Percentiles rank a stretch among this genome's conserved stretches.
Evolutionary conservation across 805 yeast species (phyloP).

Genomic region (Zygosaccharomyces siamensis): DNA sequence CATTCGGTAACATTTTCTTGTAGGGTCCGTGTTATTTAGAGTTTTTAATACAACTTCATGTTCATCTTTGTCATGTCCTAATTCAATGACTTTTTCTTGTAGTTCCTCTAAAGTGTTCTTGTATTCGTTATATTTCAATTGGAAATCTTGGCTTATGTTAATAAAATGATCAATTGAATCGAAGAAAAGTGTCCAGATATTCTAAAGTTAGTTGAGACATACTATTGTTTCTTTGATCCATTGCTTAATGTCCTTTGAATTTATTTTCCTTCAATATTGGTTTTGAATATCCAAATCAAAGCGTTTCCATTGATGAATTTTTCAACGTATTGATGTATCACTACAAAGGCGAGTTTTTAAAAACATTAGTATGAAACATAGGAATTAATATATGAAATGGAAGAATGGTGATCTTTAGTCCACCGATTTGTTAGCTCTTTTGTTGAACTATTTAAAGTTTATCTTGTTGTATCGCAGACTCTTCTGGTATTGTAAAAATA

Average conservation of each 20-base stretch:
- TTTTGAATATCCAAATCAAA: background rate
- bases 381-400: no score
- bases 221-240: slow-evolving; percentile 20
- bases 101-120: slow-evolving; percentile 46
- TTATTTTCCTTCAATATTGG: background rate
- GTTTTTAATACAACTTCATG: slow-evolving; percentile 56
- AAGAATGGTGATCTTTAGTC: no score
- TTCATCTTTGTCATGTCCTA: slow-evolving; percentile 46
- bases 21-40: slow-evolving; percentile 45
- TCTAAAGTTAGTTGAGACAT: slow-evolving; percentile 4
- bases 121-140: slow-evolving; percentile 47
- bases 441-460: no score
- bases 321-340: background rate
- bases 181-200: background rate
- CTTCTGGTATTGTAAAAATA: no score
- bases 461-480: no score
- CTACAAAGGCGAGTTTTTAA: background rate
- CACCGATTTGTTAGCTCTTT: no score
- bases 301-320: background rate
- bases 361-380: background rate
- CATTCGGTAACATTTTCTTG: slow-evolving; percentile 85
- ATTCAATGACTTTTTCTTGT: slow-evolving; percentile 43
- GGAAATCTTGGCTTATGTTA: slow-evolving; percentile 34
- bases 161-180: background rate
- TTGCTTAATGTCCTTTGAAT: background rate